Evolutionary conservation across 225 moss, liverwort and hornwort genomes (phyloP).

Genomic region (Rhytidiadelphus loreus): DNA sequence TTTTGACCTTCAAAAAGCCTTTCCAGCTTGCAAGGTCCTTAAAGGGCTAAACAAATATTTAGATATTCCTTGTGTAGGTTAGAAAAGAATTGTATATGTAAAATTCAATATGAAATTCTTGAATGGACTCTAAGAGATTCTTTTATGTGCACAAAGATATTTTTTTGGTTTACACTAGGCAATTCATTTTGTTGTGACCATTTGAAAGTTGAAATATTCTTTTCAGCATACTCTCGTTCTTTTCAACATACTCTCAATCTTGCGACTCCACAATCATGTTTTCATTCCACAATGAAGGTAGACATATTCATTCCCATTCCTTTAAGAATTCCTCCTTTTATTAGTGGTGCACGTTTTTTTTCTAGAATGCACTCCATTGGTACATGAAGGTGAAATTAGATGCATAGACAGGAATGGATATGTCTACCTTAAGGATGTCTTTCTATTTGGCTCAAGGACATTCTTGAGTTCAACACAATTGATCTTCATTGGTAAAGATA

Average conservation of each 20-base stretch:
- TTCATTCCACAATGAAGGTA: background rate
- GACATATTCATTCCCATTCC: background rate
- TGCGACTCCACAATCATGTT: accelerated
- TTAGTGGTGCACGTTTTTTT: background rate
- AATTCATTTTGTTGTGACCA: background rate
- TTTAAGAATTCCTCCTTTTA: background rate
- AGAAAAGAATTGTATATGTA: background rate
- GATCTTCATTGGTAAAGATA: too few species aligned
- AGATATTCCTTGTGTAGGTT: background rate
- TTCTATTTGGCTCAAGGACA: background rate
- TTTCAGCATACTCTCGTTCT: background rate
- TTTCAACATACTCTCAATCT: background rate
- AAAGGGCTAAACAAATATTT: too few species aligned
- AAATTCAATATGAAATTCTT: background rate
- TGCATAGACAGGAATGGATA: accelerated
- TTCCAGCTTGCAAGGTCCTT: background rate
- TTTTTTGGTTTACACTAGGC: background rate
- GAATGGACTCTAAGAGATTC: too few species aligned
- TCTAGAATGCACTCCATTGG: background rate
- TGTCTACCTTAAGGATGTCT: background rate
- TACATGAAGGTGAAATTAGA: background rate
- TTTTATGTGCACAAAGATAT: too few species aligned
- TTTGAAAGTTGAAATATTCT: background rate
- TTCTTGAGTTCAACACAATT: background rate
- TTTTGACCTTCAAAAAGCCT: background rate